Percentiles rank a stretch among this genome's conserved stretches.
Evolutionary conservation across 495 filamentous ascomycete species (phyloP).

Genomic region (Aspergillus nanangensis): DNA sequence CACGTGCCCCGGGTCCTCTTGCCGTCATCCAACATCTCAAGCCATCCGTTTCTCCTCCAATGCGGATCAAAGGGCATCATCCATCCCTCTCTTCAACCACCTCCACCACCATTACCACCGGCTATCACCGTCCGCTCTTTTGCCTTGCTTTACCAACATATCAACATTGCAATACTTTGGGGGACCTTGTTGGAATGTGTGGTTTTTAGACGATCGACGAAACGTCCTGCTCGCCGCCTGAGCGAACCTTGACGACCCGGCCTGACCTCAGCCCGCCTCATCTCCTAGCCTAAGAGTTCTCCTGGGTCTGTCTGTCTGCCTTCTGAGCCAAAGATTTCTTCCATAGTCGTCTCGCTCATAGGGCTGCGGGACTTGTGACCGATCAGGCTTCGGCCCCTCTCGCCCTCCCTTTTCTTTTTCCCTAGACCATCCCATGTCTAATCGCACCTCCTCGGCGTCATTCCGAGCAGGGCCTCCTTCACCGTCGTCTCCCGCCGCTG

Average conservation of each 20-base stretch:
- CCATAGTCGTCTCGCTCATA: slow-evolving; percentile 17
- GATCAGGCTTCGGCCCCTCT: slow-evolving; percentile 9
- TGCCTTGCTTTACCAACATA: not conserved
- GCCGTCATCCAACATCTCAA: slow-evolving; percentile 35
- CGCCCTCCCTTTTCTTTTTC: slow-evolving; percentile 8
- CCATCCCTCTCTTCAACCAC: slow-evolving; percentile 18
- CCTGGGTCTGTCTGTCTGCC: too few relatives aligned
- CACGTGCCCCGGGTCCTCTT: slow-evolving; percentile 36
- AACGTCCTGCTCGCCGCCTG: slow-evolving; percentile 37
- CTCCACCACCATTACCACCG: slow-evolving; percentile 11
- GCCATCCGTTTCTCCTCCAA: slow-evolving; percentile 15
- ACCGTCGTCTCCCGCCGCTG: slow-evolving; percentile 39
- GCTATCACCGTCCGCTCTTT: slow-evolving; percentile 6
- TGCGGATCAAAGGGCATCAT: slow-evolving; percentile 29
- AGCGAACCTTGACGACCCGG: slow-evolving; percentile 35
- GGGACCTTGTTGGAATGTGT: slow-evolving; percentile 33
- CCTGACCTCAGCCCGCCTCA: slow-evolving; percentile 8
- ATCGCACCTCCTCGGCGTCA: slow-evolving; percentile 33
- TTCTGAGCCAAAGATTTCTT: slow-evolving; percentile 10
- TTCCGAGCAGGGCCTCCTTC: slow-evolving; percentile 40
- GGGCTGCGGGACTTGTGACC: slow-evolving; percentile 6
- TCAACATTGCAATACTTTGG: slow-evolving; percentile 5
- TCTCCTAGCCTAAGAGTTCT: slow-evolving; percentile 9
- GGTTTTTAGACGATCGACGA: slow-evolving; percentile 34
- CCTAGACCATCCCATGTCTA: slow-evolving; percentile 36